Evolutionary conservation across 106 monocot genomes (phyloP), one percentile per base, ranked within the genome.

Genomic region (Phalaenopsis equestris): DNA sequence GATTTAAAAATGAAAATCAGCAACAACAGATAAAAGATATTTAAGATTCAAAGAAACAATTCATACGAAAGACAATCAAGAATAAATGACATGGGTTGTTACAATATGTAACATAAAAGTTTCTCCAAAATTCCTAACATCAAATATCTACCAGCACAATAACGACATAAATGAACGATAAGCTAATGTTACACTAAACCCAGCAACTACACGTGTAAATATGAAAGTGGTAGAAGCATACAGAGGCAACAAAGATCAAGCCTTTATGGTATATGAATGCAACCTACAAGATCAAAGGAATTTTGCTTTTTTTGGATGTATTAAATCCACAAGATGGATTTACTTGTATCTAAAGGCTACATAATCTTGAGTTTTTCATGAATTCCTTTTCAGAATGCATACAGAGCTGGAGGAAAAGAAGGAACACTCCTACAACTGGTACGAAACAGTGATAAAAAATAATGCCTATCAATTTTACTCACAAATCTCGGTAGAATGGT

Each of bases 141-240:
- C 0, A 16, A 72, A 72, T 70, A 38, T 72, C 16, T 72, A 72
- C 14, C 30, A 14, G 7, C 64, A n/a, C 72, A 72, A 72, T 72
- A 41, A 41, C 5, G 72, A 41, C 4, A 72, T 41, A 72, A 16
- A 72, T 39, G 39, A 36, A 72, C 15, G n/a, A 8, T 6, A 4
- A 9, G 6, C 24, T 8, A 21, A n/a, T n/a, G 10, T 65, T 65
- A 65, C 64, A 65, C 64, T 21, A 61, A 21, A 61, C 0, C 61
- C 61, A 61, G n/a, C 24, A 65, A 65, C 6, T 65, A 65, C 38
- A 70, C 23, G 70, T 70, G 70, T 65, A 70, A 70, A 70, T 67
- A 70, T 70, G 39, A 39, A 16, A 70, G 24, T 24, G 38, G 38
- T 38, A 4, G 70, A 38, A 70, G 14, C n/a, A 21, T 24, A 7